A percentile compares a stretch with the other conserved stretches of the same genome.
phyloP scores from a whole-genome alignment of 225 moss, liverwort and hornwort species.

The Pseudisothecium myosuroides region DNA sequence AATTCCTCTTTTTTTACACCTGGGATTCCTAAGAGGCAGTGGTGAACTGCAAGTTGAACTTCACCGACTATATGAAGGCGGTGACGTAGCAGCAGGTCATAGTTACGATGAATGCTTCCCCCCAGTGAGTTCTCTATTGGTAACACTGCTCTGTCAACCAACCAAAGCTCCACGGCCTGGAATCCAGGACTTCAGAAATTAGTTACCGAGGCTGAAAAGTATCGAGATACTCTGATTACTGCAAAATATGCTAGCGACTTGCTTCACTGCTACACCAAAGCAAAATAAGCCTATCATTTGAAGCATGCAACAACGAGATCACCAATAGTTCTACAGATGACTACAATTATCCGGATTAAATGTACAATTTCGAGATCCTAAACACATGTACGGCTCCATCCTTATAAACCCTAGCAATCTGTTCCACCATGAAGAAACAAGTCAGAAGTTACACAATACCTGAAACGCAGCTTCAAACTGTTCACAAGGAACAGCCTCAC shows the following conservation, averaged over 20 bases:
- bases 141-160: slow-evolving; percentile 91
- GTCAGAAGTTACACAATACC: not conserved
- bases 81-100: slow-evolving; percentile 90
- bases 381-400: not conserved
- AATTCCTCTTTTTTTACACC: slow-evolving; percentile 79
- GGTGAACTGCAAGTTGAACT: slow-evolving; percentile 96
- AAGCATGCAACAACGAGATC: not conserved
- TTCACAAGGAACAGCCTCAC: slow-evolving; percentile 97
- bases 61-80: slow-evolving; percentile 96
- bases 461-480: slow-evolving; percentile 96
- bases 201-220: not conserved
- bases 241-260: not conserved
- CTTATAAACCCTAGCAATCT: not conserved
- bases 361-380: not conserved
- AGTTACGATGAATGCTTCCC: slow-evolving; percentile 92
- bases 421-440: not conserved
- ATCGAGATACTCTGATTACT: not conserved
- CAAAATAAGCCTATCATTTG: not conserved
- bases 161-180: slow-evolving; percentile 92
- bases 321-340: not conserved
- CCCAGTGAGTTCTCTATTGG: slow-evolving; percentile 91
- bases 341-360: not conserved
- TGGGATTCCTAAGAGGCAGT: slow-evolving; percentile 82
- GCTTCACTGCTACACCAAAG: not conserved
- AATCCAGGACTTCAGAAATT: not conserved